These are phyloP conservation scores for Pseudogymnoascus sp. DNA, from an alignment of 2,329 filamentous ascomycete genomes.

Conservation along the genomic window DNA sequence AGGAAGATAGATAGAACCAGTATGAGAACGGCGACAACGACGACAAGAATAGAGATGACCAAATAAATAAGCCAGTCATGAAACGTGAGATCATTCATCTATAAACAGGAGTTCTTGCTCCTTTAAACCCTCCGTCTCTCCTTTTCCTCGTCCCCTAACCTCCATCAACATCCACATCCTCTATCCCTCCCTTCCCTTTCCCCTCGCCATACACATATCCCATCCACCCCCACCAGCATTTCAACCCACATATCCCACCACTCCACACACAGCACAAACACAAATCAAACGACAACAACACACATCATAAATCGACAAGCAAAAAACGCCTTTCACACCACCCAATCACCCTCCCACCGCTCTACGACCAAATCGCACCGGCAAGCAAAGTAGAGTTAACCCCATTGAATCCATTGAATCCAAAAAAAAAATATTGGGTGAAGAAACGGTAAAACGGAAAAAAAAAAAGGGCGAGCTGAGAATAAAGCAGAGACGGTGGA, in stretches of 20 bases:
- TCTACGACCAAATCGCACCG: not conserved
- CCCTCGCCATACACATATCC: too few species aligned
- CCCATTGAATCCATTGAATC: not conserved
- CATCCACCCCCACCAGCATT: too few species aligned
- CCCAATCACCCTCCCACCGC: not conserved
- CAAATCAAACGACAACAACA: not conserved
- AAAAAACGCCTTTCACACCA: not conserved
- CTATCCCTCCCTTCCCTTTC: not conserved
- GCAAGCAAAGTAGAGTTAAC: not conserved
- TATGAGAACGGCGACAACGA: too few species aligned
- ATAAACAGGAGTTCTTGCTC: not conserved
- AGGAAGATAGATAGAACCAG: too few species aligned
- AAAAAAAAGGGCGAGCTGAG: not conserved
- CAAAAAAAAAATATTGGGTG: not conserved
- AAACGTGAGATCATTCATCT: slow-evolving; percentile 3
- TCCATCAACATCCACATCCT: not conserved
- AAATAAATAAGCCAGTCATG: not conserved
- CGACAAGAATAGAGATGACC: not conserved
- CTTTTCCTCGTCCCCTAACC: not conserved
- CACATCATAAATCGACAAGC: not conserved
- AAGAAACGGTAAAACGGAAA: not conserved
- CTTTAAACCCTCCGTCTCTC: not conserved
- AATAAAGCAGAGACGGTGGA: not conserved
- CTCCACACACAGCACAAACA: not conserved
- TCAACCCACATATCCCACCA: not conserved